phyloP scores from a whole-genome alignment of 129 eudicot species.

The Oenanthe sinensis region DNA sequence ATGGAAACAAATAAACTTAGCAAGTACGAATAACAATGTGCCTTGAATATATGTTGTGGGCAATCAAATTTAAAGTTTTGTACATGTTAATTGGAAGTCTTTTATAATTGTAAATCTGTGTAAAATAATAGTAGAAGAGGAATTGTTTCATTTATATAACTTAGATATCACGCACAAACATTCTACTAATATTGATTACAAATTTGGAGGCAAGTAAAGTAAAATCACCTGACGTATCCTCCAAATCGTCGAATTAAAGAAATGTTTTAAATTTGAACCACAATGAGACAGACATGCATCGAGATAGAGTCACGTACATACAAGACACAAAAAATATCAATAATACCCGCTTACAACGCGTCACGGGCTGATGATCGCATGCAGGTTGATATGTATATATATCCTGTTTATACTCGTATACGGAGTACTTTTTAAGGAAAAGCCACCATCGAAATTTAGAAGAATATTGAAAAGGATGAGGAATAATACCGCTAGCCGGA shows the following conservation, averaged over 20 bases:
- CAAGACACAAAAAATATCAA: neutral
- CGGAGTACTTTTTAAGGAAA: too few species aligned
- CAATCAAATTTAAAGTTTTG: neutral
- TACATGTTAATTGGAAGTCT: neutral
- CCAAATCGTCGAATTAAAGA: neutral
- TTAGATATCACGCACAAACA: slow-evolving; percentile 30
- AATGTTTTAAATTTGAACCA: neutral
- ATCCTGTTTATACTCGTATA: too few species aligned
- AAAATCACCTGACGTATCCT: neutral
- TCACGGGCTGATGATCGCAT: too few species aligned
- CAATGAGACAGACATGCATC: neutral
- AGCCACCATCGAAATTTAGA: too few species aligned
- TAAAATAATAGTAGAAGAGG: neutral
- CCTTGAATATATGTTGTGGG: neutral
- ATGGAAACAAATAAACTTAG: neutral
- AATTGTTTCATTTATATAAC: neutral
- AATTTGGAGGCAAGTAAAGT: slow-evolving; percentile 6
- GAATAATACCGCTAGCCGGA: too few species aligned
- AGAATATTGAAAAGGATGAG: too few species aligned
- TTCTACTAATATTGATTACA: slow-evolving; percentile 12
- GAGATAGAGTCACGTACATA: neutral
- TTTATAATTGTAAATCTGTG: neutral
- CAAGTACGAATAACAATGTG: neutral
- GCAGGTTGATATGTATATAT: too few species aligned
- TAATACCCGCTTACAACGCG: neutral